Evolutionary conservation across 768 basidiomycete species (phyloP), one percentile per base, ranked within the genome.

Genomic region (Lactarius deliciosus): DNA sequence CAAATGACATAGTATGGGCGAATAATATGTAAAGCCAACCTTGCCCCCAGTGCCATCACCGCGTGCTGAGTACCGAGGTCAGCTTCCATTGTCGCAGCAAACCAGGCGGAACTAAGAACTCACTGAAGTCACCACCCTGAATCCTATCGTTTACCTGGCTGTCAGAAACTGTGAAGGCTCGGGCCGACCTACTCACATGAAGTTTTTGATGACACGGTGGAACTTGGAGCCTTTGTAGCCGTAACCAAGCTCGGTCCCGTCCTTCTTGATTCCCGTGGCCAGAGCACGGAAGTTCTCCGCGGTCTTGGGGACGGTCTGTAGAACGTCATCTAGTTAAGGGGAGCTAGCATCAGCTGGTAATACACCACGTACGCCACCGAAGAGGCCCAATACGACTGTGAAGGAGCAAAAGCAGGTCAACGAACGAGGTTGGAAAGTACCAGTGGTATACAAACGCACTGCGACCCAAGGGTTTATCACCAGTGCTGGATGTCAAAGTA

Each of bases 61-160:
- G 45, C 82, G 82, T 64, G 92, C 91, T 93, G 64, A 62, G 20
- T 30, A 64, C 61, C 65, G 18, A 36, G 18, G 57, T 68, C 25
- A 68, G 36, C 28, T 60, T 58, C 40, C 15, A 13, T 11, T n/a
- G 20, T 70, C 8, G 1, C 65, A 59, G 72, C 64, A 53, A 70
- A 68, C 3, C 62, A 54, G 71, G 67, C 59, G 40, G 47, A 47
- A 11, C 61, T 67, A 38, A 20, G 28, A 25, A 85, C 91, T 72
- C 76, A 91, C 92, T 97, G 79, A 98, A 99, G 80, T 98, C 96
- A 79, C 96, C 96, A 73, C 96, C 96, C 80, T 98, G 96, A 72
- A 96, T 94, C 92, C 92, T 92, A 11, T 43, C 30, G 53, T 40
- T 41, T 30, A 8, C 22, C 18, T 22, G 40, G 47, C 45, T 54